Evolutionary conservation across 768 basidiomycete genomes (phyloP).

Genomic region (Gloeopeniophorella convolvens): DNA sequence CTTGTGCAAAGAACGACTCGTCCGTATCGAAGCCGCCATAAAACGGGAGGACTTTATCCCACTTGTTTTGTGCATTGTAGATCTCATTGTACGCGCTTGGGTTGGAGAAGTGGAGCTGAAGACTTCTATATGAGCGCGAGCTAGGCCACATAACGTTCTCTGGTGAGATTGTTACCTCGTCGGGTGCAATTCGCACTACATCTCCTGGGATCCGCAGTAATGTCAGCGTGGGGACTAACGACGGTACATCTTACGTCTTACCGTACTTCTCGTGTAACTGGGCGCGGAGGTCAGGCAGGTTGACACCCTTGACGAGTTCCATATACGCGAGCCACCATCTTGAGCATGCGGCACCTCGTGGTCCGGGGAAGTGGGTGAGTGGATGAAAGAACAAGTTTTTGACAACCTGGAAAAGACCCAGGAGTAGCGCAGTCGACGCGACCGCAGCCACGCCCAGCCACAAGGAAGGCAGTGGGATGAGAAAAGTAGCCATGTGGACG

Average conservation of each 20-base stretch:
- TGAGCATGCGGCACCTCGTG: constrained; percentile 14
- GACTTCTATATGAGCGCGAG: not conserved
- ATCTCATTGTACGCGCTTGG: constrained; percentile 13
- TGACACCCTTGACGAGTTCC: constrained; percentile 3
- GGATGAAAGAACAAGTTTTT: constrained; percentile 14
- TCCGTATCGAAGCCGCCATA: constrained; percentile 34
- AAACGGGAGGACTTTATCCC: constrained; percentile 34
- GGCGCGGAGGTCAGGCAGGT: constrained; percentile 3
- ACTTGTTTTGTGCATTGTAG: constrained; percentile 20
- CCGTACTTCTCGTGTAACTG: constrained; percentile 13
- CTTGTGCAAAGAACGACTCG: constrained; percentile 33
- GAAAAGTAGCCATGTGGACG: no score
- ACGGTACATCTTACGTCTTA: not conserved
- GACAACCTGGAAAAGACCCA: not conserved
- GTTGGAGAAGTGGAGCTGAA: constrained; percentile 13
- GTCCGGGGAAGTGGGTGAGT: constrained; percentile 12
- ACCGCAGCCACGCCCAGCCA: not conserved
- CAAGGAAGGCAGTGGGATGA: not conserved
- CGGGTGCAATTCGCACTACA: constrained; percentile 10
- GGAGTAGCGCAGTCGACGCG: not conserved
- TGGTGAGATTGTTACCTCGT: not conserved
- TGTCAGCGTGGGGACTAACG: not conserved
- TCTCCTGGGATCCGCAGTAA: not conserved
- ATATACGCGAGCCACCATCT: constrained; percentile 16
- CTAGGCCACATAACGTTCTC: not conserved